These are phyloP conservation scores for Chlorella ohadii DNA, from an alignment of 139 green algal species.

Conservation along the genomic window DNA sequence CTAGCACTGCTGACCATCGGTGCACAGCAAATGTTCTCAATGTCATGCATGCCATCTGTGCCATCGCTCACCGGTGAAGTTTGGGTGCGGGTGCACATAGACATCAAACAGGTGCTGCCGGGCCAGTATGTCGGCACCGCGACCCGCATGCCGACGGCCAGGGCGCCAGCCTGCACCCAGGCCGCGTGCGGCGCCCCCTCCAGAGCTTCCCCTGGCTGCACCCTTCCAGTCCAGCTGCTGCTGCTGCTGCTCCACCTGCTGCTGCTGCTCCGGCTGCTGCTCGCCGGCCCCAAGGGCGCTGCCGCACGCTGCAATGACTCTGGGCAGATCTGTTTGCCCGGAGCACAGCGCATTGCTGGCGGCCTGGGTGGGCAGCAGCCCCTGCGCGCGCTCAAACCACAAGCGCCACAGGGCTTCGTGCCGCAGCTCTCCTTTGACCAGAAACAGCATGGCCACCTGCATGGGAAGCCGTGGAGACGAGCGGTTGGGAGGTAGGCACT, in stretches of 20 bases:
- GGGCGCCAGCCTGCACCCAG: not conserved
- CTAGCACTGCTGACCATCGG: too few species aligned
- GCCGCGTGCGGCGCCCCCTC: not conserved
- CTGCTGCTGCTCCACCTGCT: not conserved
- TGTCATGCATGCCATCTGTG: too few species aligned
- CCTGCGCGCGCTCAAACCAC: constrained; percentile 36
- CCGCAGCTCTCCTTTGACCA: constrained; percentile 34
- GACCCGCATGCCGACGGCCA: not conserved
- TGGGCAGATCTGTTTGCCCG: not conserved
- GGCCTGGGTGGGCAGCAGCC: constrained; percentile 19
- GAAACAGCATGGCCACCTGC: constrained; percentile 58
- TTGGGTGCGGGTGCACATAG: constrained; percentile 36
- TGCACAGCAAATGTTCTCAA: not conserved
- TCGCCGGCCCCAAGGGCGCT: not conserved
- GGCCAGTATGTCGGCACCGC: not conserved
- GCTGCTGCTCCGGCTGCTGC: not conserved
- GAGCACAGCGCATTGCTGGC: constrained; percentile 8
- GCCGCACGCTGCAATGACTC: constrained; percentile 16
- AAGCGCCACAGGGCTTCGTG: constrained; percentile 41
- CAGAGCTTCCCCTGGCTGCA: not conserved
- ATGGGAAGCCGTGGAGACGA: too few species aligned
- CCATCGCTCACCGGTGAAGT: constrained; percentile 3
- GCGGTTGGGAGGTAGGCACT: too few species aligned
- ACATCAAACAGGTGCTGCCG: constrained; percentile 38
- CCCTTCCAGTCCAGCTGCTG: not conserved